Base-by-base conservation (phyloP, 2,329 filamentous ascomycete genomes). In the Fonsecaea monophora region DNA sequence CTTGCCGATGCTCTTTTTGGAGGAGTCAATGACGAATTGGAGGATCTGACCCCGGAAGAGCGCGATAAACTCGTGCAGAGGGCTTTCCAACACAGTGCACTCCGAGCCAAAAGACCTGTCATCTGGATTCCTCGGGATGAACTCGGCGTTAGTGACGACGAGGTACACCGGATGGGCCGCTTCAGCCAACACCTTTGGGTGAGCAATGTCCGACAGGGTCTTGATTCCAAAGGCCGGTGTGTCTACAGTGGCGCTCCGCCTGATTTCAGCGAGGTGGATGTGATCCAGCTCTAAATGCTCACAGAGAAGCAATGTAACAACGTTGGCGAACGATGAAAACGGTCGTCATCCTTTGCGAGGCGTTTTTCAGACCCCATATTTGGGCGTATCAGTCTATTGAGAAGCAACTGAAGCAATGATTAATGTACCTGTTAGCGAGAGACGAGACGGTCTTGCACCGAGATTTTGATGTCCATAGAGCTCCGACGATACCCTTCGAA, bases 101-200 rank as follows among this genome's bases (percentile, higher is more conserved):
- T 97, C 42, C 88, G 95, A 8, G 92, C 94, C 1, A 87, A 91
- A 60, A 86, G 93, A 61, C 95, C 95, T 0, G 92, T 92, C 0
- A 89, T 99, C 32, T 99, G 95, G 95, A 92, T 99, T 53, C 95
- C 95, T 0, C 87, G 90, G 10, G 95, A 99, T 75, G 91, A 95
- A 71, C 79, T 98, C 4, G 95, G 95, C 4, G 87, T 99, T 65
- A 93, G 91, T 71, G 92, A 96, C 73, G 94, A 98, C 72, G 95
- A 99, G 81, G 90, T 98, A 53, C 84, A 85, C 74, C 85, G 91
- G 40, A 97, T 93, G 6, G 85, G 89, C 70, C 83, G 85, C 56
- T 91, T 93, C 76, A 94, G 90, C 75, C 84, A 80, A 48, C 83
- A 84, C 71, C 90, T 98, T 60, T 97, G 93, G 91, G 93, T 98